phyloP scores from a whole-genome alignment of 495 filamentous ascomycete species.

The Patellaria atrata region DNA sequence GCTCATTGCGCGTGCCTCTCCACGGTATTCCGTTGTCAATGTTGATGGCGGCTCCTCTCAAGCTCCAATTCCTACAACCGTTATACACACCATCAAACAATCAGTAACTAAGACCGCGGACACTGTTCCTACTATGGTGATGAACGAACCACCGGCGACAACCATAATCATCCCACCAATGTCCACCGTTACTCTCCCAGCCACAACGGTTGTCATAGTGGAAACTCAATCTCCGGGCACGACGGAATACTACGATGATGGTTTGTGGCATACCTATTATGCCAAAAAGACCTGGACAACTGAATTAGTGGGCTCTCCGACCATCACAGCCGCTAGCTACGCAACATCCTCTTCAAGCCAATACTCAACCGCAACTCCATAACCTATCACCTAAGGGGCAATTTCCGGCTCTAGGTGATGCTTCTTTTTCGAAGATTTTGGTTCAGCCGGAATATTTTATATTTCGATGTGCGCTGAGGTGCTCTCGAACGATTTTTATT shows the following conservation, averaged over 20 bases:
- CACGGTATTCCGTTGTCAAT: constrained; percentile 15
- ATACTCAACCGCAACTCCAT: no score
- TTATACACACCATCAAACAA: not conserved
- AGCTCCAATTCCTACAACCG: not conserved
- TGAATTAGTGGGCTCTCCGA: not conserved
- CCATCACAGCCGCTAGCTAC: not conserved
- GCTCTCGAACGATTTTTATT: no score
- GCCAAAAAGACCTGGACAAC: constrained; percentile 12
- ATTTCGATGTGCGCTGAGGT: no score
- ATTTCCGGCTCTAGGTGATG: no score
- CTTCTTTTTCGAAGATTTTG: no score
- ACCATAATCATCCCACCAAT: not conserved
- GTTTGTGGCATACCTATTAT: constrained; percentile 18
- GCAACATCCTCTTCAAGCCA: not conserved
- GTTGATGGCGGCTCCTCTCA: constrained; percentile 15
- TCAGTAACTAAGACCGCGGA: not conserved
- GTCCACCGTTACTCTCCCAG: not conserved
- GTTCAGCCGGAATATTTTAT: no score
- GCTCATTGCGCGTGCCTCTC: no score
- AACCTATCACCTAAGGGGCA: no score
- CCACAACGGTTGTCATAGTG: constrained; percentile 11
- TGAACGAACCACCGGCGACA: not conserved
- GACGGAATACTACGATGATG: constrained; percentile 19
- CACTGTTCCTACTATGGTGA: not conserved
- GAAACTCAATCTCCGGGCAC: constrained; percentile 3